A percentile compares a stretch with the other conserved stretches of the same genome.
Evolutionary conservation across 1,284 basidiomycete genomes (phyloP).

Genomic region (Sporisorium iseilematis-ciliati): DNA sequence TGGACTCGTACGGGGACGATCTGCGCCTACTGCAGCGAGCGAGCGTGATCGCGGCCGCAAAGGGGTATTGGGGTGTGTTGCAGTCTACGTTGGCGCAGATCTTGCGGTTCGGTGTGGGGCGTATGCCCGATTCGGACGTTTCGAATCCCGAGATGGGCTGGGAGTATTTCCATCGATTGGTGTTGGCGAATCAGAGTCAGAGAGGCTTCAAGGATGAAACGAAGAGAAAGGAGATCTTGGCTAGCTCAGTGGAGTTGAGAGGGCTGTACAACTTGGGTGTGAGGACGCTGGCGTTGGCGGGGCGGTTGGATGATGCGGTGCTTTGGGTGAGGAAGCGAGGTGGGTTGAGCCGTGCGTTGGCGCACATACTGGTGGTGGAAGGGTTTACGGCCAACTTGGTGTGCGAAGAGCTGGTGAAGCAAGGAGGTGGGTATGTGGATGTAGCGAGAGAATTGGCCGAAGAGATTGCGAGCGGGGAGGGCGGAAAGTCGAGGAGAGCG

Average conservation of each 20-base stretch:
- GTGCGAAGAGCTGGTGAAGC: slow-evolving; percentile 42
- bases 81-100: slow-evolving; percentile 37
- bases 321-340: slow-evolving; percentile 20
- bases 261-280: slow-evolving; percentile 44
- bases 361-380: slow-evolving; percentile 17
- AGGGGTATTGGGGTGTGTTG: slow-evolving; percentile 31
- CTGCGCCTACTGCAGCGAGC: slow-evolving; percentile 28
- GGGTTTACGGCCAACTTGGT: slow-evolving; percentile 39
- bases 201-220: slow-evolving; percentile 14
- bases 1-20: slow-evolving; percentile 38
- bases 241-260: slow-evolving; percentile 13
- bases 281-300: slow-evolving; percentile 38
- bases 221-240: not conserved
- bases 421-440: slow-evolving; percentile 1
- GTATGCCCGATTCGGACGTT: not conserved
- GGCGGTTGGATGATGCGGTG: slow-evolving; percentile 36
- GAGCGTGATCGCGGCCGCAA: slow-evolving; percentile 31
- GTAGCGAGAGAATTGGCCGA: slow-evolving; percentile 16
- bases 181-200: slow-evolving; percentile 19
- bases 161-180: slow-evolving; percentile 20
- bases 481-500: not conserved
- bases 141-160: slow-evolving; percentile 11
- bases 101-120: slow-evolving; percentile 21
- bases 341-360: not conserved
- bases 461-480: not conserved